Conservation (phyloP, 148 eudicot species). For the Camellia japonica region DNA sequence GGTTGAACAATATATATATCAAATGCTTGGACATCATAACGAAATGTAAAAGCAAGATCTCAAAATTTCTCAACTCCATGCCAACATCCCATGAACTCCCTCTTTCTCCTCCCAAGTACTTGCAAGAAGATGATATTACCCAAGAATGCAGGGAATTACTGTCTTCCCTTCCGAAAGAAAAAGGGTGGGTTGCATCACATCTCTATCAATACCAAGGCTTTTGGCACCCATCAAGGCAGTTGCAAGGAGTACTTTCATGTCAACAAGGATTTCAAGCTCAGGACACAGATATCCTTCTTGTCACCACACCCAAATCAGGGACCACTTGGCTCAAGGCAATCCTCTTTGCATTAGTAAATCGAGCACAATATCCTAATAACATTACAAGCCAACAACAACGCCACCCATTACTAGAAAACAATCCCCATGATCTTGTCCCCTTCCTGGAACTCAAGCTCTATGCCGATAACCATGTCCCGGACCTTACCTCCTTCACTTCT, state of each 20-base stretch:
- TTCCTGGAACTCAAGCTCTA: conserved; percentile 18
- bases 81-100: conserved; percentile 1
- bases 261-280: conserved; percentile 18
- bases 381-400: not conserved
- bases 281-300: conserved; percentile 12
- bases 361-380: not conserved
- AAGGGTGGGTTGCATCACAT: conserved; percentile 24
- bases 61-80: conserved; percentile 8
- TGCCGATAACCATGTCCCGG: not conserved
- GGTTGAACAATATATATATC: too few species aligned
- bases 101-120: conserved; percentile 11
- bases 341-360: conserved; percentile 18
- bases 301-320: conserved; percentile 17
- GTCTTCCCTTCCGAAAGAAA: conserved; percentile 32
- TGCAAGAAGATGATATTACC: conserved; percentile 25
- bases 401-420: not conserved
- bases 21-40: too few species aligned
- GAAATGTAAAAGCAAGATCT: too few species aligned
- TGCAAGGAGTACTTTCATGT: conserved; percentile 15
- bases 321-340: conserved; percentile 27
- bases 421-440: conserved; percentile 17
- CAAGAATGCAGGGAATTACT: conserved; percentile 30
- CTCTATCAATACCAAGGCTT: conserved; percentile 19
- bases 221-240: conserved; percentile 4
- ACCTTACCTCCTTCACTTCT: not conserved